Percentiles rank a stretch among this genome's conserved stretches.
Evolutionary conservation across 148 eudicot species (phyloP).

Genomic region (Persicaria maculosa): DNA sequence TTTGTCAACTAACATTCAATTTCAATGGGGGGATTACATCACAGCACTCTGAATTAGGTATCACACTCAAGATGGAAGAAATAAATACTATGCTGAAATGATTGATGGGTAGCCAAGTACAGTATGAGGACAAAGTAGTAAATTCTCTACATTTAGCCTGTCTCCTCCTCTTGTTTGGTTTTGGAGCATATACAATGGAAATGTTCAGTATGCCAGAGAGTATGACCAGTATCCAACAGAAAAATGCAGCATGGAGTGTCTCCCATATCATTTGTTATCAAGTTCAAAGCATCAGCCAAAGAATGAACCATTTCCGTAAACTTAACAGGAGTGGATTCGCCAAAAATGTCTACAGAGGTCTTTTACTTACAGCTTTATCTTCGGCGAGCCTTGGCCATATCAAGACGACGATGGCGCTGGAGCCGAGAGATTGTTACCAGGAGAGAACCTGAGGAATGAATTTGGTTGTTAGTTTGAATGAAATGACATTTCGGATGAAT

Average conservation of each 20-base stretch:
- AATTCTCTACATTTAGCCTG: slow-evolving; percentile 5
- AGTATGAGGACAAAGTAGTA: slow-evolving; percentile 10
- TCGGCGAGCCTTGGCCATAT: not conserved
- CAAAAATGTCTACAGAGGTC: slow-evolving; percentile 1
- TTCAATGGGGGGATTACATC: slow-evolving; percentile 4
- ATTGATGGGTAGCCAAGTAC: slow-evolving; percentile 11
- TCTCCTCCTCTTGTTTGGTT: not conserved
- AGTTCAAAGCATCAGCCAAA: slow-evolving; percentile 7
- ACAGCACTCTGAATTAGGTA: slow-evolving; percentile 2
- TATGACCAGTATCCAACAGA: slow-evolving; percentile 12
- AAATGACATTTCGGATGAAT: slow-evolving; percentile 2
- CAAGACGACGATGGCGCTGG: slow-evolving; percentile 25
- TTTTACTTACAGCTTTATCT: slow-evolving; percentile 5
- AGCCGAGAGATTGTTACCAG: slow-evolving; percentile 53
- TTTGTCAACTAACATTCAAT: slow-evolving; percentile 1
- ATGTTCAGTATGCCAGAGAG: slow-evolving; percentile 8
- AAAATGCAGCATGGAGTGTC: slow-evolving; percentile 2
- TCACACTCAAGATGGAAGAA: not conserved
- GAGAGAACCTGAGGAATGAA: slow-evolving; percentile 39
- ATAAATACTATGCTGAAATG: slow-evolving; percentile 1
- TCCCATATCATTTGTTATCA: not conserved
- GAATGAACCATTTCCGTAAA: not conserved
- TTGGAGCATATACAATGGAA: slow-evolving; percentile 11
- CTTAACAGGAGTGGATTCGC: not conserved
- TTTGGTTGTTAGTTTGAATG: slow-evolving; percentile 10